These are phyloP conservation scores for Purshia tridentata DNA, from an alignment of 306 rosid genomes.

Conservation along the genomic window DNA sequence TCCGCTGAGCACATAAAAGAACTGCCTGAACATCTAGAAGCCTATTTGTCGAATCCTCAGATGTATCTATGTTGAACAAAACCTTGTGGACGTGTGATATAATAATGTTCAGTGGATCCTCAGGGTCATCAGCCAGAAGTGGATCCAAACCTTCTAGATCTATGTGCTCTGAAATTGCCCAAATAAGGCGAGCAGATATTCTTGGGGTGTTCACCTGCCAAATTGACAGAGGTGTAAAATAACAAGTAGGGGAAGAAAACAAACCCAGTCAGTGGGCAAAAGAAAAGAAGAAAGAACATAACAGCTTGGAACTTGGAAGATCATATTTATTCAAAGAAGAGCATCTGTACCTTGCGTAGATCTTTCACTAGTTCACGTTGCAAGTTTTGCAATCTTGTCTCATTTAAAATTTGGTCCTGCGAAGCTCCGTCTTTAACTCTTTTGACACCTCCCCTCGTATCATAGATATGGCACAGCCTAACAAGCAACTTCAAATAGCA, in stretches of 20 bases:
- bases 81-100: conserved; percentile 79
- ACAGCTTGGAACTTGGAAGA: not conserved
- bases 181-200: conserved; percentile 83
- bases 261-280: not conserved
- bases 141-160: conserved; percentile 98
- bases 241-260: not conserved
- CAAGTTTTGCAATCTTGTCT: conserved; percentile 94
- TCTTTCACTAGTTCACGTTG: conserved; percentile 89
- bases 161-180: conserved; percentile 94
- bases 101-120: conserved; percentile 84
- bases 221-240: conserved; percentile 18
- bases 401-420: conserved; percentile 96
- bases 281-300: conserved; percentile 7
- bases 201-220: conserved; percentile 91
- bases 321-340: not conserved
- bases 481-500: conserved; percentile 98
- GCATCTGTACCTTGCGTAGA: conserved; percentile 64
- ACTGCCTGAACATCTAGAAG: conserved; percentile 96
- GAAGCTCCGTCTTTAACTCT: conserved; percentile 96
- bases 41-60: conserved; percentile 86
- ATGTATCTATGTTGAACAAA: conserved; percentile 69
- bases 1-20: conserved; percentile 81
- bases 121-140: conserved; percentile 98
- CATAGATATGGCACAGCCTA: conserved; percentile 85
- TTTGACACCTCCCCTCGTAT: conserved; percentile 96